A percentile compares a stretch with the other conserved stretches of the same genome.
Conservation (phyloP, 495 filamentous ascomycete species). For the Penicillium canariense region DNA sequence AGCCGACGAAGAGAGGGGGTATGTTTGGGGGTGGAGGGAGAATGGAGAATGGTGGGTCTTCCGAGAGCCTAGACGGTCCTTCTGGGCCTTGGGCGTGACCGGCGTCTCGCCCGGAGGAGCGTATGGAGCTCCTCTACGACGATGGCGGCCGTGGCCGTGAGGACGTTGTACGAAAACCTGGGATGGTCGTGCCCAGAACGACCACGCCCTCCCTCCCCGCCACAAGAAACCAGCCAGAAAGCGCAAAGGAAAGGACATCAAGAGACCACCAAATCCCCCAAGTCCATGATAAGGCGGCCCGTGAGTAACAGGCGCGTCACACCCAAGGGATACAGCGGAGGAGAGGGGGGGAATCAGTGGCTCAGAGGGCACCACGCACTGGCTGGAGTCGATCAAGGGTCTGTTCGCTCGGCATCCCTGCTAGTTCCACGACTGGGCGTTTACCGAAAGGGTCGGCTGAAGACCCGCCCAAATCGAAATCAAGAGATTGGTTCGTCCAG, state of each 20-base stretch:
- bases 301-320: conserved; percentile 35
- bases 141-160: no score
- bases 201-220: no score
- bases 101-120: no score
- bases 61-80: no score
- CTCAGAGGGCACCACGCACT: conserved; percentile 40
- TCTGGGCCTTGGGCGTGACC: no score
- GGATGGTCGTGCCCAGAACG: no score
- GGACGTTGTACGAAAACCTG: no score
- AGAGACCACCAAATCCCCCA: background rate
- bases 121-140: no score
- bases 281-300: conserved; percentile 18
- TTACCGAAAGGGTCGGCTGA: conserved; percentile 9
- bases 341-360: conserved; percentile 34
- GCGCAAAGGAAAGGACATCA: background rate
- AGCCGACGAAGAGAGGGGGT: conserved; percentile 7
- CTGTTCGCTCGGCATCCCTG: conserved; percentile 33
- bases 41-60: no score
- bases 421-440: conserved; percentile 15
- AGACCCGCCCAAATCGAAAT: conserved; percentile 9
- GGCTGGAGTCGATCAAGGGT: conserved; percentile 33
- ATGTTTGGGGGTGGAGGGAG: no score
- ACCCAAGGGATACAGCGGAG: conserved; percentile 27
- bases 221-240: background rate
- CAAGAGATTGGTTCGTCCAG: no score